Conservation (phyloP, 768 basidiomycete species). For the Russula abietina region DNA sequence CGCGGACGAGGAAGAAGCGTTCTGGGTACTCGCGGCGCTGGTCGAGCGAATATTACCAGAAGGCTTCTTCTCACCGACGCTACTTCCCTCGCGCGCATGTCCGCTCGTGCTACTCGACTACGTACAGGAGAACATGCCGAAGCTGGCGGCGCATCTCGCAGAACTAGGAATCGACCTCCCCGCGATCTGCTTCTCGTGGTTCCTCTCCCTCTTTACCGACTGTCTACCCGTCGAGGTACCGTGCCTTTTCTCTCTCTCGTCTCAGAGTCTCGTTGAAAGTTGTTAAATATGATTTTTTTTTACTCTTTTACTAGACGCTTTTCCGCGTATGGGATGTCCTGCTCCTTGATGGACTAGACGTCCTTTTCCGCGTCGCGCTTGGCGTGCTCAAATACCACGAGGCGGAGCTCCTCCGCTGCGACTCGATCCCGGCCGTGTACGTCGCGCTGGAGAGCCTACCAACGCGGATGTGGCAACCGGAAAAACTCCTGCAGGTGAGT, state of each 20-base stretch:
- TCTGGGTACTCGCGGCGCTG: slow-evolving; percentile 88
- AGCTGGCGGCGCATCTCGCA: slow-evolving; percentile 66
- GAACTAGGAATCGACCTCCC: slow-evolving; percentile 84
- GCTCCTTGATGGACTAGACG: slow-evolving; percentile 87
- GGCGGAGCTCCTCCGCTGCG: slow-evolving; percentile 73
- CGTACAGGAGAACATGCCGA: slow-evolving; percentile 70
- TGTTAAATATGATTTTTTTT: background rate
- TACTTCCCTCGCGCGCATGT: slow-evolving; percentile 90
- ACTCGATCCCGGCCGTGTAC: slow-evolving; percentile 85
- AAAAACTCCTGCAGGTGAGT: slow-evolving; percentile 79
- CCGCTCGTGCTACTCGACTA: slow-evolving; percentile 87
- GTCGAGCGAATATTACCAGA: slow-evolving; percentile 85
- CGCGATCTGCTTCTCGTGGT: slow-evolving; percentile 98
- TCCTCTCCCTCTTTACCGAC: slow-evolving; percentile 91
- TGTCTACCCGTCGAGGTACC: slow-evolving; percentile 88
- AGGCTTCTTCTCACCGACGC: slow-evolving; percentile 88
- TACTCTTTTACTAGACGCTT: slow-evolving; percentile 61
- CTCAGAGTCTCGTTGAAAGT: too few species aligned
- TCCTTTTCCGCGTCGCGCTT: slow-evolving; percentile 85
- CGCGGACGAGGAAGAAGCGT: slow-evolving; percentile 94
- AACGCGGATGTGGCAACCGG: slow-evolving; percentile 89
- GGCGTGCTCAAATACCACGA: slow-evolving; percentile 82
- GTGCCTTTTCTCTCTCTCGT: background rate
- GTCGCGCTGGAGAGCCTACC: slow-evolving; percentile 85
- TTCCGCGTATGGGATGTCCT: slow-evolving; percentile 97